A percentile compares a stretch with the other conserved stretches of the same genome.
Evolutionary conservation across 202 grass and related monocot genomes (phyloP).

Genomic region (Bolboschoenoplectus hybrid): DNA sequence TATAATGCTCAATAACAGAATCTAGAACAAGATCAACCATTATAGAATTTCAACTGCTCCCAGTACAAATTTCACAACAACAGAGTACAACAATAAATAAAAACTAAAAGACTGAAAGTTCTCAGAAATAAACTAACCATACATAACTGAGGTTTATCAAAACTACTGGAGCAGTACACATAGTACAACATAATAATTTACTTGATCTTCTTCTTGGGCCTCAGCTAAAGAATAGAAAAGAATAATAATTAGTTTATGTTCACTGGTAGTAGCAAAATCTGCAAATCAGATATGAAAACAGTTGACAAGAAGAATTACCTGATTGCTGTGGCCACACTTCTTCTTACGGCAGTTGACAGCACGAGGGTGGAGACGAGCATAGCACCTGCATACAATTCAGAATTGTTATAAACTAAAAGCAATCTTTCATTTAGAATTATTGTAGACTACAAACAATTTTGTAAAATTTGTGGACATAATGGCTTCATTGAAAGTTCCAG

Average conservation of each 20-base stretch:
- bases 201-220: constrained; percentile 66
- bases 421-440: too few species aligned
- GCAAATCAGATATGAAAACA: not conserved
- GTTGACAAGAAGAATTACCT: constrained; percentile 34
- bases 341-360: constrained; percentile 55
- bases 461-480: not conserved
- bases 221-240: constrained; percentile 47
- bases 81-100: constrained; percentile 28
- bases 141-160: constrained; percentile 31
- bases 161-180: constrained; percentile 31
- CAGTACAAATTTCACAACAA: constrained; percentile 27
- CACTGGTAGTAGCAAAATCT: not conserved
- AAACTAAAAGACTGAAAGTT: not conserved
- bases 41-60: constrained; percentile 25
- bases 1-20: not conserved
- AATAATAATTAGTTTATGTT: not conserved
- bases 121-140: constrained; percentile 25
- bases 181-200: constrained; percentile 35
- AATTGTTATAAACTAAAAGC: not conserved
- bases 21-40: not conserved
- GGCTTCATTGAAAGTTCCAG: not conserved
- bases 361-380: constrained; percentile 46
- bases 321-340: constrained; percentile 50
- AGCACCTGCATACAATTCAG: constrained; percentile 38
- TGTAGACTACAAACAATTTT: too few species aligned